Percentiles rank a stretch among this genome's conserved stretches.
Evolutionary conservation across 192 early-diverging fungal genomes (phyloP).

Genomic region (Geranomyces variabilis): DNA sequence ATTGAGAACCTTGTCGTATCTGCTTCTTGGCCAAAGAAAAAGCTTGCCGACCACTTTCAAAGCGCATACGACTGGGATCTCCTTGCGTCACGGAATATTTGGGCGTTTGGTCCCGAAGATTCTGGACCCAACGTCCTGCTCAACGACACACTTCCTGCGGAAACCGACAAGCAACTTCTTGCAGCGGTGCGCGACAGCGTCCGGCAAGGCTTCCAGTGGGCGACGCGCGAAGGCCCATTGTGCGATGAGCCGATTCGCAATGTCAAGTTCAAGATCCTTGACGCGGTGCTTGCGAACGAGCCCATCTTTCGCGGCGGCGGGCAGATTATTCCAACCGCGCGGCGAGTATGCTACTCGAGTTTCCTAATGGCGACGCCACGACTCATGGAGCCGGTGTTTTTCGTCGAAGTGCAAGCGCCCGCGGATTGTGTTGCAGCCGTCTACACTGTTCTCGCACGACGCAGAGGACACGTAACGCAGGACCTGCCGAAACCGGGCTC

Average conservation of each 20-base stretch:
- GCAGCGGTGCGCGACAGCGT: constrained; percentile 81
- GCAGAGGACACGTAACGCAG: constrained; percentile 92
- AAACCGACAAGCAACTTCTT: constrained; percentile 82
- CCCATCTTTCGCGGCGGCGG: constrained; percentile 93
- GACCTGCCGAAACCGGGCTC: constrained; percentile 95
- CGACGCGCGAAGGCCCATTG: constrained; percentile 91
- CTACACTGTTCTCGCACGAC: constrained; percentile 89
- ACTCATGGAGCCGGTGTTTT: constrained; percentile 97
- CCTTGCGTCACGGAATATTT: constrained; percentile 87
- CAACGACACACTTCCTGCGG: constrained; percentile 94
- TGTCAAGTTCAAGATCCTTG: constrained; percentile 93
- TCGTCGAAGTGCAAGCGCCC: constrained; percentile 96
- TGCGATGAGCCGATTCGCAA: constrained; percentile 97
- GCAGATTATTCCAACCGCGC: constrained; percentile 94
- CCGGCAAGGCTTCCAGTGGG: constrained; percentile 98
- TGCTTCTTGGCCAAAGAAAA: constrained; percentile 69
- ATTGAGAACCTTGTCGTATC: constrained; percentile 80
- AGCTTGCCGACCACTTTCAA: constrained; percentile 81
- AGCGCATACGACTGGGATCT: constrained; percentile 93
- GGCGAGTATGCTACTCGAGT: constrained; percentile 95
- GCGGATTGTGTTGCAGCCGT: constrained; percentile 94
- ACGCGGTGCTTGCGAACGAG: constrained; percentile 79
- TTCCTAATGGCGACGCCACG: constrained; percentile 94
- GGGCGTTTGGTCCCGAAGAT: constrained; percentile 97
- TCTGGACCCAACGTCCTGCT: constrained; percentile 82